phyloP scores from a whole-genome alignment of 2,329 filamentous ascomycete genomes.

The Talaromyces marneffei region DNA sequence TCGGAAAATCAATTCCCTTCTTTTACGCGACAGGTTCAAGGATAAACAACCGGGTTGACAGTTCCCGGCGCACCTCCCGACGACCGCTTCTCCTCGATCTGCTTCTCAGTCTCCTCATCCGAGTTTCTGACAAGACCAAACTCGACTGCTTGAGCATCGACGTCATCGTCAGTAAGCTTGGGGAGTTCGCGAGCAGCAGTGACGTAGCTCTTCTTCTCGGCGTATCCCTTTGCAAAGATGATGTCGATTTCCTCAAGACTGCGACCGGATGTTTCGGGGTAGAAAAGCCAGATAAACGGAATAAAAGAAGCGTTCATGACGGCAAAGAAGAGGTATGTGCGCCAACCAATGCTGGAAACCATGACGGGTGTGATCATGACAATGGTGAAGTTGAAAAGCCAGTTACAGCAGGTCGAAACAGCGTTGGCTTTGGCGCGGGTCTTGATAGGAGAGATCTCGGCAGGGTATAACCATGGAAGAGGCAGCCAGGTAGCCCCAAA shows the following conservation, averaged over 20 bases:
- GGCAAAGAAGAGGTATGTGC: constrained; percentile 42
- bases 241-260: constrained; percentile 42
- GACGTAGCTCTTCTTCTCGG: constrained; percentile 39
- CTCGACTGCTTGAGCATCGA: constrained; percentile 29
- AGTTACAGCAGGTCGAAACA: constrained; percentile 50
- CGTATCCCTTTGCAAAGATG: constrained; percentile 41
- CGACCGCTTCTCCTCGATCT: constrained; percentile 5
- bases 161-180: constrained; percentile 30
- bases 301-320: constrained; percentile 42
- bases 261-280: constrained; percentile 46
- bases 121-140: constrained; percentile 18
- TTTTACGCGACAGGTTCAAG: background rate
- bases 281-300: constrained; percentile 51
- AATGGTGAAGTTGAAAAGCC: constrained; percentile 52
- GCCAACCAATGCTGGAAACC: constrained; percentile 35
- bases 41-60: background rate
- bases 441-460: constrained; percentile 51
- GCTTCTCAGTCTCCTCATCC: constrained; percentile 8
- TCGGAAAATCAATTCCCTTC: background rate
- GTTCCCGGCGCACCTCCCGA: background rate
- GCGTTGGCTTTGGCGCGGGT: constrained; percentile 53
- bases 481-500: constrained; percentile 63
- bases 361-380: constrained; percentile 48
- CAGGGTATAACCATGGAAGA: constrained; percentile 53
- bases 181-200: constrained; percentile 29